phyloP scores from a whole-genome alignment of 129 eudicot species.

The Escallonia herrerae region DNA sequence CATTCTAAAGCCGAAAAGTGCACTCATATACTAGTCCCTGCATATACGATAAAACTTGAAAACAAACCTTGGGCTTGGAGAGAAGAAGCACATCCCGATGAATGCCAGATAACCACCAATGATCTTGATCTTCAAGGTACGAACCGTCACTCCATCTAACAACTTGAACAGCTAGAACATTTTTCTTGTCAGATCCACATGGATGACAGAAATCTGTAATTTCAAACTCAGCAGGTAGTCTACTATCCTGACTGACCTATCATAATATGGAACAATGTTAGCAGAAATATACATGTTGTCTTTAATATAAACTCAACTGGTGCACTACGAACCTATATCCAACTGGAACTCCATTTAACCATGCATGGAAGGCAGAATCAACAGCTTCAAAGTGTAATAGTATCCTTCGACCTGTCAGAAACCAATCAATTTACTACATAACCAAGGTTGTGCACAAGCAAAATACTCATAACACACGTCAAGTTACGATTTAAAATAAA shows the following conservation, averaged over 20 bases:
- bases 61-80: slow-evolving; percentile 80
- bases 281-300: neutral
- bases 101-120: slow-evolving; percentile 99
- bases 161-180: slow-evolving; percentile 86
- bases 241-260: slow-evolving; percentile 83
- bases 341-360: slow-evolving; percentile 79
- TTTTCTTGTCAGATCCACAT: slow-evolving; percentile 65
- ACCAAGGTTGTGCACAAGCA: slow-evolving; percentile 1
- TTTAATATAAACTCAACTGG: neutral
- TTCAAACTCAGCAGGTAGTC: slow-evolving; percentile 97
- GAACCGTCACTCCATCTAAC: slow-evolving; percentile 96
- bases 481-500: too few species aligned
- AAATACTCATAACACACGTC: too few species aligned
- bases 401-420: slow-evolving; percentile 73
- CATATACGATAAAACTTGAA: neutral
- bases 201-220: slow-evolving; percentile 70
- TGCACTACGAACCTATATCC: slow-evolving; percentile 76
- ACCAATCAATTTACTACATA: slow-evolving; percentile 10
- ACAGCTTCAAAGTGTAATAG: slow-evolving; percentile 94
- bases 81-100: slow-evolving; percentile 94
- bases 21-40: neutral
- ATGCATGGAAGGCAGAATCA: slow-evolving; percentile 94
- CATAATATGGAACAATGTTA: slow-evolving; percentile 12
- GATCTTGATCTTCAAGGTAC: slow-evolving; percentile 99
- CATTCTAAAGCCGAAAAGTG: neutral